Base-by-base conservation (phyloP, 352 stramenopile genomes). In the Blastocystis sp. region DNA sequence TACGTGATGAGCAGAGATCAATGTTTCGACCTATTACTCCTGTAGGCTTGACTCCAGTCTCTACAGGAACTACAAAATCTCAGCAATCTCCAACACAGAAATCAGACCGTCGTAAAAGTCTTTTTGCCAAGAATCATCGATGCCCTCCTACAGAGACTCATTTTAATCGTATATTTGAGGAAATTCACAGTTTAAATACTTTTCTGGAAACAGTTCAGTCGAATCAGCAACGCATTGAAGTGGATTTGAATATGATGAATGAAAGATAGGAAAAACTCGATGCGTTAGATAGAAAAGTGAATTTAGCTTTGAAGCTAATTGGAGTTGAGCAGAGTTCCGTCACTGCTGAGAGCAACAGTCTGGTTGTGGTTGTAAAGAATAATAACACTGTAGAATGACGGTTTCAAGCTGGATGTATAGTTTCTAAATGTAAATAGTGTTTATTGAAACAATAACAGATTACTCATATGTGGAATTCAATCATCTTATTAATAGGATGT, bases 261-360 rank as follows among this genome's bases (percentile, higher is more conserved):
- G 24, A 33, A 19, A n/a, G 1, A 24, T 66, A 84, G 73, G 24
- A 37, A 24, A 40, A 15, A 22, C 48, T 84, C 33, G 40, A 68
- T 33, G 1, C 22, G 51, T 24, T 84, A 35, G 53, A 84, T n/a
- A 35, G 42, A 7, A 35, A 64, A 24, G 73, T 78, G 22, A 27
- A 78, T 78, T 51, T 78, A 24, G 37, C 33, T 33, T 56, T 78
- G n/a, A 57, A 56, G n/a, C 33, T 30, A 30, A n/a, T 78, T 24
- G 44, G 44, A 35, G 37, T 78, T 6, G 66, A 78, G 6, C 11
- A 75, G 22, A 75, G 17, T 2, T 9, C 40, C 40, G 9, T 9
- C 9, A 48, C 40, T 48, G 3, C 40, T 9, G 40, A 48, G 40
- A 48, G 40, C 9, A 9, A 9, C 40, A 9, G 40, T 9, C 40